Evolutionary conservation across 1,284 basidiomycete species (phyloP).

Genomic region (Cutaneotrichosporon daszewskae): DNA sequence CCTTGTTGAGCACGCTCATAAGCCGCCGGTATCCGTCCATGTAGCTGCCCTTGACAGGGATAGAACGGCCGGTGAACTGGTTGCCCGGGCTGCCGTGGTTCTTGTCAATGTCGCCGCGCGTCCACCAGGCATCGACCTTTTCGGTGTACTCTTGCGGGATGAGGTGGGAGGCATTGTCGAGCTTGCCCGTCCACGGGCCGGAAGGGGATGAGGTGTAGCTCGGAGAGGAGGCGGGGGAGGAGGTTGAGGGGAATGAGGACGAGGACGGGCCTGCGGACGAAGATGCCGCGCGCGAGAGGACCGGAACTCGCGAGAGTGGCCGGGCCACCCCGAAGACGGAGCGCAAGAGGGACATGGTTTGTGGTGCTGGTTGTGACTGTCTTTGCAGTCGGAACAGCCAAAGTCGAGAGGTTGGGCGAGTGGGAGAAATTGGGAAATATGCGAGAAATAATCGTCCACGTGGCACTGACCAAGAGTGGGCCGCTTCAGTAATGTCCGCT

Average conservation of each 20-base stretch:
- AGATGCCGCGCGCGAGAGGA: too few relatives aligned
- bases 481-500: neutral
- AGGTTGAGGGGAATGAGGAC: too few relatives aligned
- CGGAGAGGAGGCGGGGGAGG: neutral
- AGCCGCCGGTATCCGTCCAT: conserved; percentile 15
- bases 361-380: too few relatives aligned
- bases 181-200: neutral
- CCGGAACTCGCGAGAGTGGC: neutral
- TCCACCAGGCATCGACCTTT: conserved; percentile 20
- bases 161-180: neutral
- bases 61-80: conserved; percentile 20
- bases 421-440: too few relatives aligned
- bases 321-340: neutral
- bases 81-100: conserved; percentile 18
- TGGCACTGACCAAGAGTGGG: too few relatives aligned
- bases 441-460: too few relatives aligned
- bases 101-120: neutral
- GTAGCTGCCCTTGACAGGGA: conserved; percentile 10
- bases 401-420: too few relatives aligned
- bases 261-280: too few relatives aligned
- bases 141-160: conserved; percentile 2
- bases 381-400: too few relatives aligned
- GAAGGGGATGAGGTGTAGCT: neutral
- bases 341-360: neutral
- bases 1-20: conserved; percentile 4